Conservation (phyloP, 495 filamentous ascomycete species). For the Aspergillus taichungensis region DNA sequence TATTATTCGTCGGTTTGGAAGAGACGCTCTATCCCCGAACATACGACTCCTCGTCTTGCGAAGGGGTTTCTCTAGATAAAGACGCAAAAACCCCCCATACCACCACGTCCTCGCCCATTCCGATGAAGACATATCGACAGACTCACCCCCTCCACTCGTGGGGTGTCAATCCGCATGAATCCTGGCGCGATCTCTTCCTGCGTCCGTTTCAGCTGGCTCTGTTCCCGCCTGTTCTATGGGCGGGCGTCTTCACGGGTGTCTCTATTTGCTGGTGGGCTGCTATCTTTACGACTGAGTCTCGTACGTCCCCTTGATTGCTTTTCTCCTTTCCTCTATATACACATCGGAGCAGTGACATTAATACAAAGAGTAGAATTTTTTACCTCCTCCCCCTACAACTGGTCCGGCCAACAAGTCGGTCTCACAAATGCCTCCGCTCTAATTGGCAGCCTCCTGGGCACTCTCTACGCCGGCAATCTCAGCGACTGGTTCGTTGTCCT, state of each 20-base stretch:
- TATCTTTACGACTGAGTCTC: not conserved
- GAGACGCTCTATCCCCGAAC: not conserved
- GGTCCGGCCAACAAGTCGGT: constrained; percentile 1
- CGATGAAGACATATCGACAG: not conserved
- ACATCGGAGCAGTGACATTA: too few species aligned
- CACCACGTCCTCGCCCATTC: not conserved
- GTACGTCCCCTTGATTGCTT: too few species aligned
- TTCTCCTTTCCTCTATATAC: too few species aligned
- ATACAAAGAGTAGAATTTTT: not conserved
- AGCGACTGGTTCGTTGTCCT: constrained; percentile 2
- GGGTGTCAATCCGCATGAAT: not conserved
- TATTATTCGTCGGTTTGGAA: not conserved
- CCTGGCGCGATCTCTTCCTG: not conserved
- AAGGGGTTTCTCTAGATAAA: not conserved
- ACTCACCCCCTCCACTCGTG: not conserved
- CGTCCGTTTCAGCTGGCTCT: not conserved
- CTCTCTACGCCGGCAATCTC: not conserved
- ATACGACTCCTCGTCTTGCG: not conserved
- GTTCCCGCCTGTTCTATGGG: not conserved
- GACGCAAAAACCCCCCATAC: not conserved
- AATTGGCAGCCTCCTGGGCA: constrained; percentile 6
- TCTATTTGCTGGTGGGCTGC: constrained; percentile 4
- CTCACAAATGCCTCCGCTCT: constrained; percentile 1
- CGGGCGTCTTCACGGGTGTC: not conserved
- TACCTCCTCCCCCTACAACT: constrained; percentile 7